phyloP scores from a whole-genome alignment of 495 filamentous ascomycete genomes.

The Cetradonia linearis region DNA sequence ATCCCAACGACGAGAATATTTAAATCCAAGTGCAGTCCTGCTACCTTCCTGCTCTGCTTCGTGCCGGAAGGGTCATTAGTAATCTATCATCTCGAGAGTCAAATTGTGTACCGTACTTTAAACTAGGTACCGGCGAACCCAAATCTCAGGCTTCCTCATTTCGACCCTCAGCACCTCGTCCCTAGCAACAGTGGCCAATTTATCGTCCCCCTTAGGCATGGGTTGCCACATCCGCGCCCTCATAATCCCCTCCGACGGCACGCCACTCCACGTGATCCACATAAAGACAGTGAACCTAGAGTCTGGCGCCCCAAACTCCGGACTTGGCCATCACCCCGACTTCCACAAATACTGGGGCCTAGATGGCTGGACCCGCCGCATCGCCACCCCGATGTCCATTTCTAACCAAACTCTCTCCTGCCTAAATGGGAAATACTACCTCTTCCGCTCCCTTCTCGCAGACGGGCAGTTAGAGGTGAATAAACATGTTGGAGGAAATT shows the following conservation, averaged over 20 bases:
- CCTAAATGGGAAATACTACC: slow-evolving; percentile 6
- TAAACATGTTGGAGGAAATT: not conserved
- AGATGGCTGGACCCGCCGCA: not conserved
- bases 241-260: slow-evolving; percentile 9
- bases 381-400: not conserved
- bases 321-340: slow-evolving; percentile 1
- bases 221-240: slow-evolving; percentile 5
- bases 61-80: not conserved
- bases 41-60: not conserved
- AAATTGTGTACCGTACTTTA: too few relatives aligned
- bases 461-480: not conserved
- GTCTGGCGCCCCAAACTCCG: not conserved
- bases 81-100: too few relatives aligned
- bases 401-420: not conserved
- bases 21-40: not conserved
- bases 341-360: slow-evolving; percentile 9
- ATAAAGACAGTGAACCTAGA: not conserved
- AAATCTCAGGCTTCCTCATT: not conserved
- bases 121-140: not conserved
- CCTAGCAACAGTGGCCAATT: not conserved
- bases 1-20: not conserved
- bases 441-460: not conserved
- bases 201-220: not conserved
- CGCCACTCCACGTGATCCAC: not conserved
- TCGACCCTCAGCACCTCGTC: not conserved